These are phyloP conservation scores for Hypoxylon sp. DNA, from an alignment of 2,329 filamentous ascomycete genomes.

Conservation along the genomic window DNA sequence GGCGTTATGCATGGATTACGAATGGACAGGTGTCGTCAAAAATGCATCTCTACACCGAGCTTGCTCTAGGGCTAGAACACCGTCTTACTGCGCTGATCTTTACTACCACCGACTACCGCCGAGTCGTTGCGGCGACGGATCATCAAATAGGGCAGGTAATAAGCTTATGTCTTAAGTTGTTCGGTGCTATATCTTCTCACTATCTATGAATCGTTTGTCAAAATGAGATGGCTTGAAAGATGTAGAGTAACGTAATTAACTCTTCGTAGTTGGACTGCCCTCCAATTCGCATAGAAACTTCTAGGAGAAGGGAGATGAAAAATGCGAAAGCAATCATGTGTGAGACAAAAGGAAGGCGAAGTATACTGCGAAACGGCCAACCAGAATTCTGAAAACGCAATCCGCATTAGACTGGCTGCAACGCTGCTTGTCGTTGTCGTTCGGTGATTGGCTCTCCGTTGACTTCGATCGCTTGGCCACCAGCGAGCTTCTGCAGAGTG, in stretches of 20 bases:
- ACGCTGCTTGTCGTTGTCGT: conserved; percentile 30
- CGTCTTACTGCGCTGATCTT: conserved; percentile 28
- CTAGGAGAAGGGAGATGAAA: conserved; percentile 37
- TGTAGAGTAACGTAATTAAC: not conserved
- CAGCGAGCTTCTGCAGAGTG: conserved; percentile 26
- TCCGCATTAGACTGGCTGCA: conserved; percentile 34
- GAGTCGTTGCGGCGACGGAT: conserved; percentile 31
- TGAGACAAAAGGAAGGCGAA: conserved; percentile 24
- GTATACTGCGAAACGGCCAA: conserved; percentile 33
- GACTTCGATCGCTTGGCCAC: conserved; percentile 34
- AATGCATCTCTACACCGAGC: conserved; percentile 24
- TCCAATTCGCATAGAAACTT: conserved; percentile 16
- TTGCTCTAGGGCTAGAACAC: conserved; percentile 6
- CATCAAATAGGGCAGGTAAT: conserved; percentile 40
- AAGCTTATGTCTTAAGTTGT: not conserved
- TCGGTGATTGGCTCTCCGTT: conserved; percentile 36
- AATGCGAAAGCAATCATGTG: conserved; percentile 35
- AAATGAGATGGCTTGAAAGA: conserved; percentile 12
- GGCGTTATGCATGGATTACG: conserved; percentile 12
- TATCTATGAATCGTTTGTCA: conserved; percentile 1
- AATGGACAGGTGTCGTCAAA: conserved; percentile 31
- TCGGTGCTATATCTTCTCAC: conserved; percentile 12
- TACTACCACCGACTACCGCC: conserved; percentile 37
- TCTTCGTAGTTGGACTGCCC: conserved; percentile 13
- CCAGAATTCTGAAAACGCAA: conserved; percentile 33